phyloP scores from a whole-genome alignment of 495 filamentous ascomycete species.

The Trichoderma reesei region DNA sequence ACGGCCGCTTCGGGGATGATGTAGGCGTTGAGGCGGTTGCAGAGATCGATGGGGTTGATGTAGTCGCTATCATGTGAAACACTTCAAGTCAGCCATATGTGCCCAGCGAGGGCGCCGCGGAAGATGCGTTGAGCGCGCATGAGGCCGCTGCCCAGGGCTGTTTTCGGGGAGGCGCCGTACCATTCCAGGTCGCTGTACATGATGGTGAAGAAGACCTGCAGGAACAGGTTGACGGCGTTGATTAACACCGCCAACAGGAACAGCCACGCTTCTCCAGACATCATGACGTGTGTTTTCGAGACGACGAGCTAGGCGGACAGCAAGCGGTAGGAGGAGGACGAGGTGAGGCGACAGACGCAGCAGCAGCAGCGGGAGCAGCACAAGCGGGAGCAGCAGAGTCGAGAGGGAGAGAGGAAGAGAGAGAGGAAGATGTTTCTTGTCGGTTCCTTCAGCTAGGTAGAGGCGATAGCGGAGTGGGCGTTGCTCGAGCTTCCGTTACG shows the following conservation, averaged over 20 bases:
- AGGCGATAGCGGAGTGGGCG: background rate
- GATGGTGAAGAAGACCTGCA: constrained; percentile 99
- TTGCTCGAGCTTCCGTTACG: background rate
- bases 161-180: constrained; percentile 42
- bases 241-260: constrained; percentile 97
- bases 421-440: background rate
- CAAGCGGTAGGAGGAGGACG: too few species aligned
- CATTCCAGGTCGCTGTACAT: constrained; percentile 99
- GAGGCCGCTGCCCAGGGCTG: too few species aligned
- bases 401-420: background rate
- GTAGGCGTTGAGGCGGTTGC: constrained; percentile 99
- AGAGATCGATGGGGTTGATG: constrained; percentile 99
- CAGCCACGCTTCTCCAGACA: constrained; percentile 99
- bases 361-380: too few species aligned
- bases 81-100: background rate
- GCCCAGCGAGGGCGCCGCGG: background rate
- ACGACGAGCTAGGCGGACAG: too few species aligned
- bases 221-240: constrained; percentile 99
- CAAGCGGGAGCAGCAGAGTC: background rate
- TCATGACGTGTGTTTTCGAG: constrained; percentile 38
- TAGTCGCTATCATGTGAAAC: constrained; percentile 72
- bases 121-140: background rate
- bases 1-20: constrained; percentile 98
- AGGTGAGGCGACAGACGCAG: too few species aligned
- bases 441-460: too few species aligned